Percentiles rank a stretch among this genome's conserved stretches.
Conservation (phyloP, 2,329 filamentous ascomycete species). For the Penicillium paneum region DNA sequence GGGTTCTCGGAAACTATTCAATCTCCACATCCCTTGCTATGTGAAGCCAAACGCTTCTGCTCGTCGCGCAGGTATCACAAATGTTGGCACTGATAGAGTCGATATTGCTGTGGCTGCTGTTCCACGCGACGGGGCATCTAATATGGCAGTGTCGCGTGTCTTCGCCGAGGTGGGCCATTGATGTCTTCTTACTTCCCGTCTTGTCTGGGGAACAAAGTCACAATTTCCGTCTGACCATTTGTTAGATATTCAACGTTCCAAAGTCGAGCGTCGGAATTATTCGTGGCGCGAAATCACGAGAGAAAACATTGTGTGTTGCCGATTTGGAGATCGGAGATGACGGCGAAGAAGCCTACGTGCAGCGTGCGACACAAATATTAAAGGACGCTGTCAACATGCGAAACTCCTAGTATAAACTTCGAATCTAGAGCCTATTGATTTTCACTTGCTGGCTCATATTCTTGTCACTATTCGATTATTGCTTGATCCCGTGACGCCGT, state of each 20-base stretch:
- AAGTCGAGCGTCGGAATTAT: constrained; percentile 63
- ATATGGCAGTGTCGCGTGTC: constrained; percentile 62
- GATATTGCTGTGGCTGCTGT: constrained; percentile 65
- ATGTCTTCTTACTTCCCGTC: not conserved
- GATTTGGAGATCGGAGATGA: constrained; percentile 29
- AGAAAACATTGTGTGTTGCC: constrained; percentile 56
- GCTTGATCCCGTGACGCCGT: constrained; percentile 20
- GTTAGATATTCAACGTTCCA: constrained; percentile 56
- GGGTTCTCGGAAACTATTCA: constrained; percentile 22
- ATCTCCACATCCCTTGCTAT: constrained; percentile 61
- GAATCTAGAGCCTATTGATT: not conserved
- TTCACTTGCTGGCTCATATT: not conserved
- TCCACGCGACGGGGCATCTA: constrained; percentile 65
- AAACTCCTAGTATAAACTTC: not conserved
- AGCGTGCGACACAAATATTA: constrained; percentile 17
- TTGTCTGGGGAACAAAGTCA: not conserved
- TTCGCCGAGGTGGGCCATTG: constrained; percentile 54
- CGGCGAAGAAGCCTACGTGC: constrained; percentile 32
- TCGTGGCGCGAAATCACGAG: constrained; percentile 61
- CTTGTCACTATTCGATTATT: not conserved
- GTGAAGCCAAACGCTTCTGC: constrained; percentile 65
- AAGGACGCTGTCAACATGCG: constrained; percentile 17
- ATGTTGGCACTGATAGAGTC: constrained; percentile 56
- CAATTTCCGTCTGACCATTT: not conserved
- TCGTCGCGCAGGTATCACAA: constrained; percentile 58